Evolutionary conservation across 2,329 filamentous ascomycete species (phyloP).

Genomic region (Raffaelea albimanens): DNA sequence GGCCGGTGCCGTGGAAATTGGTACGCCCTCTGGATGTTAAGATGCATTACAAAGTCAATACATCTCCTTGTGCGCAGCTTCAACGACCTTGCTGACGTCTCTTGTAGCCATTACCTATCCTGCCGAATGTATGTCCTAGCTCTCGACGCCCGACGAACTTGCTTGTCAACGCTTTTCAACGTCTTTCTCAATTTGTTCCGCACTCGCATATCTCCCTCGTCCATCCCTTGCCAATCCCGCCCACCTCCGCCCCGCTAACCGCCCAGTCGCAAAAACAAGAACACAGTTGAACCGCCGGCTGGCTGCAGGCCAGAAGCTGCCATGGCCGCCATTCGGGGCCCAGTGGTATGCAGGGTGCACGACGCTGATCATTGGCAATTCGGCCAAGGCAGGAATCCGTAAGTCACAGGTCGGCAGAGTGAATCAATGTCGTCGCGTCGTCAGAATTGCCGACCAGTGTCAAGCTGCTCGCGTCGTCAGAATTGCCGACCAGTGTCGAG

Average conservation of each 20-base stretch:
- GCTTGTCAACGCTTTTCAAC: background rate
- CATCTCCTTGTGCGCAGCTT: background rate
- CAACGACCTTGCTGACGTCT: constrained; percentile 15
- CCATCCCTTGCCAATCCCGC: background rate
- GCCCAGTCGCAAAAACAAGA: constrained; percentile 79
- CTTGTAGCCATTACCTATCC: constrained; percentile 73
- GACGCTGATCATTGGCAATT: constrained; percentile 93
- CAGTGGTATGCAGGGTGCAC: constrained; percentile 99
- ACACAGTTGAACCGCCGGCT: constrained; percentile 85
- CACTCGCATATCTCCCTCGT: no score
- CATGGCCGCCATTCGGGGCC: constrained; percentile 85
- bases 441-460: no score
- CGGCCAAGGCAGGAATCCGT: constrained; percentile 91
- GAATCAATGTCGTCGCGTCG: no score
- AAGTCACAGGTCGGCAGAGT: no score
- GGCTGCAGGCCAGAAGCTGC: constrained; percentile 73
- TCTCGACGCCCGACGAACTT: background rate
- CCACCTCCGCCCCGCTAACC: background rate
- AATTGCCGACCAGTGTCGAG: no score
- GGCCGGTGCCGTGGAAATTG: constrained; percentile 92
- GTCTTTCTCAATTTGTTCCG: no score
- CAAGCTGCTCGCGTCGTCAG: no score
- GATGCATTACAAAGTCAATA: no score
- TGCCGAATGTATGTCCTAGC: constrained; percentile 64
- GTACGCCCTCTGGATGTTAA: constrained; percentile 34